Percentiles rank a stretch among this genome's conserved stretches.
Conservation (phyloP, 140 eudicot genomes). For the Erigeron philadelphicus region DNA sequence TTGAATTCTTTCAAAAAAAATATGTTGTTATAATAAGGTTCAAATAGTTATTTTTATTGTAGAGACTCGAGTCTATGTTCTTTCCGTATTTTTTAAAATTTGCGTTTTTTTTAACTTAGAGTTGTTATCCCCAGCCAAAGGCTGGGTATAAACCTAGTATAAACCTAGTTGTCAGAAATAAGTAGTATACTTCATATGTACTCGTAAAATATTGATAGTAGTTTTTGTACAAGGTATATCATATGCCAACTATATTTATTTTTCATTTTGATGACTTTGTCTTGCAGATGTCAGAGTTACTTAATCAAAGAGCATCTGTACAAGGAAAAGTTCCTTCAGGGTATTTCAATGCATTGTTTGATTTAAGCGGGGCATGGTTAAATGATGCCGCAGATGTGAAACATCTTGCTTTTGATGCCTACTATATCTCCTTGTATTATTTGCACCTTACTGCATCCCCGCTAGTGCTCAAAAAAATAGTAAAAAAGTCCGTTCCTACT, state of each 20-base stretch:
- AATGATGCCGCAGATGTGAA: constrained; percentile 76
- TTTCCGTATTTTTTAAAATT: no score
- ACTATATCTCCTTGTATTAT: constrained; percentile 69
- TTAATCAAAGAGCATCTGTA: constrained; percentile 79
- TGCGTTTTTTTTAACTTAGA: no score
- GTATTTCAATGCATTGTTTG: constrained; percentile 76
- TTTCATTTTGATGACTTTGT: constrained; percentile 21
- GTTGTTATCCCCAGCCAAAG: no score
- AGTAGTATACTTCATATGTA: neutral
- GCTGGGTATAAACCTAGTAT: no score
- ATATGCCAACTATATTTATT: neutral
- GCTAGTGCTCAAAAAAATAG: constrained; percentile 59
- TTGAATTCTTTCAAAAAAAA: no score
- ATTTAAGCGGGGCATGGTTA: constrained; percentile 85
- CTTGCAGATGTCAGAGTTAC: constrained; percentile 88
- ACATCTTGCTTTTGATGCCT: constrained; percentile 88
- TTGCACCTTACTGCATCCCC: constrained; percentile 79
- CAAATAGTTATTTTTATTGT: no score
- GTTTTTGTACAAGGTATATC: neutral
- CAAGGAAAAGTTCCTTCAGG: constrained; percentile 99
- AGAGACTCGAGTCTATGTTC: no score
- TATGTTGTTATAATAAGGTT: no score
- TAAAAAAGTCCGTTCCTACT: constrained; percentile 82
- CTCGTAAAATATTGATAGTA: constrained; percentile 5
- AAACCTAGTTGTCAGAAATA: neutral